Conservation (phyloP, 768 basidiomycete genomes). For the Panus rudis region DNA sequence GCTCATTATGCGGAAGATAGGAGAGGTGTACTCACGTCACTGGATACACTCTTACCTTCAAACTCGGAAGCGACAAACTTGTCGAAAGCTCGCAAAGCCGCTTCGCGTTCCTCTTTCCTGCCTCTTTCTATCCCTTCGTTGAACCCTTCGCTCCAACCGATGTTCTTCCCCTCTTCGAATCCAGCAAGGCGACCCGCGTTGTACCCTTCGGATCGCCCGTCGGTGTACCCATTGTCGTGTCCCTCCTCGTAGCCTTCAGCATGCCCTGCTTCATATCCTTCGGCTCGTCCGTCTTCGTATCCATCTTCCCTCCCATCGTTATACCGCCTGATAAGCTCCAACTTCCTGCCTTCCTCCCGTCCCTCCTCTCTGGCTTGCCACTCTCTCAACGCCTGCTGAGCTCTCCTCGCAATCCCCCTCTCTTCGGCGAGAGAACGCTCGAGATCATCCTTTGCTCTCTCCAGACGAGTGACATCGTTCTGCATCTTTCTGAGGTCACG, state of each 20-base stretch:
- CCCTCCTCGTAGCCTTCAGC: slow-evolving; percentile 37
- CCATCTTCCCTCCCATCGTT: slow-evolving; percentile 30
- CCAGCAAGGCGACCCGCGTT: slow-evolving; percentile 18
- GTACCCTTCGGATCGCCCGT: slow-evolving; percentile 26
- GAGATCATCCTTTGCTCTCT: slow-evolving; percentile 33
- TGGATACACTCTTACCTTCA: slow-evolving; percentile 14
- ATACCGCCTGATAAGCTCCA: slow-evolving; percentile 38
- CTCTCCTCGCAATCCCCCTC: slow-evolving; percentile 36
- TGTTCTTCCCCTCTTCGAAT: slow-evolving; percentile 27
- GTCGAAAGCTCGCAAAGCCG: slow-evolving; percentile 53
- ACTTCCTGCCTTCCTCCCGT: slow-evolving; percentile 33
- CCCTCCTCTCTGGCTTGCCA: slow-evolving; percentile 38
- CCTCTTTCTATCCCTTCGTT: slow-evolving; percentile 32
- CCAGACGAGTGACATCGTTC: slow-evolving; percentile 29
- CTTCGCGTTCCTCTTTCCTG: slow-evolving; percentile 42
- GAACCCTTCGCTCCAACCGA: slow-evolving; percentile 29
- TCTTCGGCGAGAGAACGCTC: slow-evolving; percentile 37
- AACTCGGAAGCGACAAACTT: slow-evolving; percentile 43
- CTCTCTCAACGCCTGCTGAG: slow-evolving; percentile 37
- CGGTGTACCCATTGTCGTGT: slow-evolving; percentile 32
- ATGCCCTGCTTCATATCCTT: slow-evolving; percentile 43
- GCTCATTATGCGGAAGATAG: too few species aligned
- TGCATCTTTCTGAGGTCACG: slow-evolving; percentile 33
- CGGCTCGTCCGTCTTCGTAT: slow-evolving; percentile 29
- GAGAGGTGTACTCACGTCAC: slow-evolving; percentile 1